Conservation (phyloP, 768 basidiomycete genomes). For the Lactarius trivialis region DNA sequence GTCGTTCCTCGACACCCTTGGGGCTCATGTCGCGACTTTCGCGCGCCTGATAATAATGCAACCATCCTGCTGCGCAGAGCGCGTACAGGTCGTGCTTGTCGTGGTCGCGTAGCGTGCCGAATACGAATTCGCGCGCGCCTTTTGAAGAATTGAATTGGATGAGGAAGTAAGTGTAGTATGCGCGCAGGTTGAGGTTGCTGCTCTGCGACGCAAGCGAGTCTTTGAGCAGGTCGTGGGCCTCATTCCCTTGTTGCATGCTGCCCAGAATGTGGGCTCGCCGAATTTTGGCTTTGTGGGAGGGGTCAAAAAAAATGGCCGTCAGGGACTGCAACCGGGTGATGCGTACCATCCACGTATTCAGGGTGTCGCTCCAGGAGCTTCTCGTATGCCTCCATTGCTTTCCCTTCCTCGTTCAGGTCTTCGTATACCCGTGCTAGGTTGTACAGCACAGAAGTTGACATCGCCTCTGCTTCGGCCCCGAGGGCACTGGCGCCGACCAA, state of each 20-base stretch:
- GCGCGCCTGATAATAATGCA: conserved; percentile 78
- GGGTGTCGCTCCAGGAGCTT: conserved; percentile 87
- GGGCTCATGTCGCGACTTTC: conserved; percentile 65
- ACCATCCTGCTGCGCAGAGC: conserved; percentile 82
- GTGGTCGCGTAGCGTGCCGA: conserved; percentile 75
- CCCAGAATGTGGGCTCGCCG: conserved; percentile 80
- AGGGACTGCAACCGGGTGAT: neutral
- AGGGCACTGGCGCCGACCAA: conserved; percentile 50
- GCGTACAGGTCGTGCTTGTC: conserved; percentile 88
- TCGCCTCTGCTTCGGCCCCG: conserved; percentile 50
- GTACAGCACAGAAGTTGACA: conserved; percentile 80
- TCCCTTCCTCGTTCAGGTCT: conserved; percentile 61
- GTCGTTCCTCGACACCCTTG: conserved; percentile 60
- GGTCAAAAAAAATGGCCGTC: neutral
- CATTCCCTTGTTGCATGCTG: conserved; percentile 60
- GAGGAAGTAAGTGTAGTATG: conserved; percentile 91
- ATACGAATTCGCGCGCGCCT: conserved; percentile 85
- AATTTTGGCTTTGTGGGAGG: conserved; percentile 67
- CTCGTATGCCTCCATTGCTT: conserved; percentile 81
- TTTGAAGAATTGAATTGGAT: conserved; percentile 66
- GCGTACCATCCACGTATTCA: conserved; percentile 90
- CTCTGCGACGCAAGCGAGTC: conserved; percentile 77
- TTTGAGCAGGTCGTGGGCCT: conserved; percentile 85
- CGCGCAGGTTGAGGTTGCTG: conserved; percentile 79
- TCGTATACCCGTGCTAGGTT: conserved; percentile 92